Percentiles rank a stretch among this genome's conserved stretches.
phyloP scores from a whole-genome alignment of 139 green algal species.

The Chlamydomonas sp. region DNA sequence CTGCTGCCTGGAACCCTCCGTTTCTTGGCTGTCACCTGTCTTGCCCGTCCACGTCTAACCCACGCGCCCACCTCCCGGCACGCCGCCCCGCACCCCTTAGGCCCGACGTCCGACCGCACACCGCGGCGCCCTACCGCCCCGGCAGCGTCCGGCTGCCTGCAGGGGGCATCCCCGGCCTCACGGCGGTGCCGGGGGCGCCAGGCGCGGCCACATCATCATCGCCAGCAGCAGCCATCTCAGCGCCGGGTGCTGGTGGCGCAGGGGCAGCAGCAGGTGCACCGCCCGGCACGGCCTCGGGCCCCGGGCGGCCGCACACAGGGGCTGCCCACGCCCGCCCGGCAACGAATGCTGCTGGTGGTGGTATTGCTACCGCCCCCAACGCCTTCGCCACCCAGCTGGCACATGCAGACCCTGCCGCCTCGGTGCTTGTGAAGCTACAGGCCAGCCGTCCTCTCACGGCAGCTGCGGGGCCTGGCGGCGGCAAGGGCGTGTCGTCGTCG shows the following conservation, averaged over 20 bases:
- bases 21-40: too few relatives aligned
- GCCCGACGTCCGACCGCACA: constrained; percentile 1
- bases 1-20: too few relatives aligned
- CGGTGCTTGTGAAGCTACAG: neutral
- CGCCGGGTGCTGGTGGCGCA: neutral
- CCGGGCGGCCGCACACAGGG: neutral
- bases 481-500: too few relatives aligned
- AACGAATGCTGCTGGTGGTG: too few relatives aligned
- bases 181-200: neutral
- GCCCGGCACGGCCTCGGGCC: neutral
- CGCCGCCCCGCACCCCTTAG: neutral
- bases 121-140: constrained; percentile 19
- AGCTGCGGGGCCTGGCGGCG: neutral
- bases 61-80: too few relatives aligned
- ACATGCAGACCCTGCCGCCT: neutral
- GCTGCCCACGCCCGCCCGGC: neutral
- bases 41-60: too few relatives aligned
- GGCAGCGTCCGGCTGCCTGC: constrained; percentile 11
- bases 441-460: neutral
- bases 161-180: constrained; percentile 4
- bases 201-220: neutral
- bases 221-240: too few relatives aligned
- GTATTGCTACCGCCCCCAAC: neutral
- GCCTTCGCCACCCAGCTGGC: neutral
- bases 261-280: neutral